A percentile compares a stretch with the other conserved stretches of the same genome.
Conservation (phyloP, 176 grass and related monocot genomes). For the Oryza coarctata region DNA sequence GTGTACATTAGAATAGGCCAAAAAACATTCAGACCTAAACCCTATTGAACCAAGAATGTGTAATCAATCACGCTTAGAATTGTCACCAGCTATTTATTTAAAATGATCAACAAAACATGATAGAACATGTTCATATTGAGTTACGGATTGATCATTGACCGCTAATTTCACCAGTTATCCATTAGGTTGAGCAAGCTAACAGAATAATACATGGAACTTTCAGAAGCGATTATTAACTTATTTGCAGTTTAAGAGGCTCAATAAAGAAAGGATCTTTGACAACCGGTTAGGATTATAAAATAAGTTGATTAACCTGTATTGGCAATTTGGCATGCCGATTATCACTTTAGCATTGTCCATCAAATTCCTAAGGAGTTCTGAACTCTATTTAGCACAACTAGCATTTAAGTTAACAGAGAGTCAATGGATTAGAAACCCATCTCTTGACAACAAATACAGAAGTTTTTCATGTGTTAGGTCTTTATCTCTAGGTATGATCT, state of each 20-base stretch:
- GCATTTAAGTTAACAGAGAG: not conserved
- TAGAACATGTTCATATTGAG: not conserved
- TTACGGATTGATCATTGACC: not conserved
- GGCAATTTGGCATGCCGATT: not conserved
- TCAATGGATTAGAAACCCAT: not conserved
- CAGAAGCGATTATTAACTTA: slow-evolving; percentile 12
- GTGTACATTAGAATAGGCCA: not conserved
- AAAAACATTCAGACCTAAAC: not conserved
- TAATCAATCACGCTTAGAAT: not conserved
- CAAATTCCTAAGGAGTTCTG: not conserved
- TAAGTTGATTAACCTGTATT: not conserved
- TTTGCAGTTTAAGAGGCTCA: not conserved
- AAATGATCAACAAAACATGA: slow-evolving; percentile 3
- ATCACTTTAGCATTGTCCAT: not conserved
- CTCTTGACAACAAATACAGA: not conserved
- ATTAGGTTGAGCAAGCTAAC: not conserved
- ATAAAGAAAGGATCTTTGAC: slow-evolving; percentile 2
- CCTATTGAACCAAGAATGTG: not conserved
- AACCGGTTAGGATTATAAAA: not conserved
- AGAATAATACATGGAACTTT: not conserved
- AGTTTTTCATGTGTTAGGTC: not conserved
- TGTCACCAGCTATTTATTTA: not conserved
- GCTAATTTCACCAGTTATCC: not conserved
- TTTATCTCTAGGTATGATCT: not conserved
- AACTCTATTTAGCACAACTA: not conserved